Base-by-base conservation (phyloP, 257 asterid genomes). In the Coffea eugenioides region DNA sequence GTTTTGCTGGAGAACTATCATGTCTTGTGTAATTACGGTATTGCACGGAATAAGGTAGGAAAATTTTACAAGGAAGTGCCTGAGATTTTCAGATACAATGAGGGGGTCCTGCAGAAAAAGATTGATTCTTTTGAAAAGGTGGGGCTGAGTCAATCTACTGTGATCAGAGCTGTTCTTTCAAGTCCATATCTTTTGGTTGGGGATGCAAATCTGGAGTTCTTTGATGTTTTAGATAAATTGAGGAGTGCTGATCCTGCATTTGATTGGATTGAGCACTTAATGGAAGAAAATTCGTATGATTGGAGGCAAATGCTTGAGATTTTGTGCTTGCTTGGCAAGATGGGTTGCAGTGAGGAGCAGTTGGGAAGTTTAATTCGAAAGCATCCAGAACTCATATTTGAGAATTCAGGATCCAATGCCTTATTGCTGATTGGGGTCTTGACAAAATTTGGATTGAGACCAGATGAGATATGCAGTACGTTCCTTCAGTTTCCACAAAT, bases 11-110 rank as follows among this genome's bases (percentile, higher is more conserved):
- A 88, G 83, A 93, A 84, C 81, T 93, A 88, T 82, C 86, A 87
- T 73, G 87, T 84, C 68, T 86, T 91, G 84, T 88, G 93, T 83
- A 86, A 87, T 76, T 91, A 93, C 73, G 97, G 97, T 11, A 31
- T 93, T 68, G 76, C 81, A 0, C 80, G 97, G 70, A 83, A 79
- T 82, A 85, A 85, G 85, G 86, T 93, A 76, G 97, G 95, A 54
- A 89, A 69, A 83, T 87, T 93, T 27, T 91, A 87, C 69, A 79
- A 72, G 80, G 92, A 83, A 82, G 97, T 88, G 61, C 84, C 80
- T 6, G 92, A 89, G 82, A 87, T 87, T 59, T 93, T 93, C 78
- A 75, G 84, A 71, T 90, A 83, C 73, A 88, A 79, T 41, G 43
- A 74, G 46, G 89, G 90, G 21, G 88, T 80, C 79, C 66, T 93